A percentile compares a stretch with the other conserved stretches of the same genome.
Conservation (phyloP, 1,139 yeast genomes). For the Zygoascus meyerae region DNA sequence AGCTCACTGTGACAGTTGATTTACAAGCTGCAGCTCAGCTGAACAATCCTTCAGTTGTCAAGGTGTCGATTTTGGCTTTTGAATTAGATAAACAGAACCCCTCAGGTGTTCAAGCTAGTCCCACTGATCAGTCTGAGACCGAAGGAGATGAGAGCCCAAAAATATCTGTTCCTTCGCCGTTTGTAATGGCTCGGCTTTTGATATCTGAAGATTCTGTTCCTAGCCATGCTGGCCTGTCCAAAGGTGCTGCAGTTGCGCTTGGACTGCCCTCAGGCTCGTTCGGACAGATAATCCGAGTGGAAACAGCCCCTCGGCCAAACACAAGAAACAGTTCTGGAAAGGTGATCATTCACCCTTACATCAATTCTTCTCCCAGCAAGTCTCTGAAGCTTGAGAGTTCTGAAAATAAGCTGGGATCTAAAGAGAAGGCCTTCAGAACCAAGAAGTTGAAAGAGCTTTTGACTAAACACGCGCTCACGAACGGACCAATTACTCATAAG, state of each 20-base stretch:
- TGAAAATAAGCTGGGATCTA: conserved; percentile 2
- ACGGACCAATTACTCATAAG: conserved; percentile 25
- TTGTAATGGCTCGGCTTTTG: conserved; percentile 52
- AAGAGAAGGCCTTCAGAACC: conserved; percentile 20
- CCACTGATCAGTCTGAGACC: conserved; percentile 10
- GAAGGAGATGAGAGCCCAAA: conserved; percentile 14
- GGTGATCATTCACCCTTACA: conserved; percentile 45
- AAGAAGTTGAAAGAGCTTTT: conserved; percentile 16
- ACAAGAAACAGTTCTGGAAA: conserved; percentile 38
- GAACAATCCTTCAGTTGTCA: conserved; percentile 44
- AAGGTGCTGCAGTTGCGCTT: conserved; percentile 52
- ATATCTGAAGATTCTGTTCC: conserved; percentile 37
- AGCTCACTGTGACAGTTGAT: conserved; percentile 44
- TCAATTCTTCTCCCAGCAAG: conserved; percentile 15
- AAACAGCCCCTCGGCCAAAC: conserved; percentile 42
- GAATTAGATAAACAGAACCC: conserved; percentile 22
- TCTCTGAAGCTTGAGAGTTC: conserved; percentile 25
- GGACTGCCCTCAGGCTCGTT: conserved; percentile 39
- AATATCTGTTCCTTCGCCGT: conserved; percentile 31
- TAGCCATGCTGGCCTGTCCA: conserved; percentile 52
- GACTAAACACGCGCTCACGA: conserved; percentile 13
- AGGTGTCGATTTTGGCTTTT: conserved; percentile 48
- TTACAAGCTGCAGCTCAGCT: conserved; percentile 36
- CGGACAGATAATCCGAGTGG: conserved; percentile 53
- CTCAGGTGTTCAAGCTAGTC: neutral